Evolutionary conservation across 345 rosid species (phyloP), one percentile per base, ranked within the genome.

Genomic region (Citrus trifoliata): DNA sequence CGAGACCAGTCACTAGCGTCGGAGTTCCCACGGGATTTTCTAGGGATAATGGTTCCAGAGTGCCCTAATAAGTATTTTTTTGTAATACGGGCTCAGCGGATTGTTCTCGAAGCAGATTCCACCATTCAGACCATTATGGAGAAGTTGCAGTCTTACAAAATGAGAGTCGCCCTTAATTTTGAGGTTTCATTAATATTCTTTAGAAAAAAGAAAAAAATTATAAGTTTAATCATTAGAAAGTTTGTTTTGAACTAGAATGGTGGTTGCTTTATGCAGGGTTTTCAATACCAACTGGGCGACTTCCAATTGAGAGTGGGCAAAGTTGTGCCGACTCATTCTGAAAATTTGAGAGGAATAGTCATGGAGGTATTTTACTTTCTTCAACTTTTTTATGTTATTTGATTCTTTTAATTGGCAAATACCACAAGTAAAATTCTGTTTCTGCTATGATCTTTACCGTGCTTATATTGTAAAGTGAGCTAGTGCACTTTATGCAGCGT

Each of bases 111-210:
- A 74, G 90, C 95, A 1, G 99, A 93, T 86, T 84, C 93, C 3
- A 85, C 96, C 3, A 91, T 95, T 81, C 98, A 92, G 75, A 79
- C 80, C 61, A 93, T 93, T 35, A 95, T 95, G 99, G 99, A 95
- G 91, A 95, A 92, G 79, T 86, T 95, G 85, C 98, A 95, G 74
- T 93, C 97, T 73, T 93, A 92, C 81, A 93, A 89, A 83, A 89
- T 95, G 0, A 90, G 93, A 70, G 87, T 92, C 10, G 89, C 96
- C 0, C 92, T 95, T 67, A 85, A 86, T 73, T 89, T 91, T 71
- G 99, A 95, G 92, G 94, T 93, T 77, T 77, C 32, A 6, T 40
- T 35, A 40, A 37, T 53, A 19, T 2, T 30, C 27, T 55, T 18
- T 53, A 7, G 42, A 38, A 38, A 8, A 5, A 48, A 40, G 12